Evolutionary conservation across 306 rosid genomes (phyloP), one percentile per base, ranked within the genome.

Genomic region (Notholithocarpus densiflorus): DNA sequence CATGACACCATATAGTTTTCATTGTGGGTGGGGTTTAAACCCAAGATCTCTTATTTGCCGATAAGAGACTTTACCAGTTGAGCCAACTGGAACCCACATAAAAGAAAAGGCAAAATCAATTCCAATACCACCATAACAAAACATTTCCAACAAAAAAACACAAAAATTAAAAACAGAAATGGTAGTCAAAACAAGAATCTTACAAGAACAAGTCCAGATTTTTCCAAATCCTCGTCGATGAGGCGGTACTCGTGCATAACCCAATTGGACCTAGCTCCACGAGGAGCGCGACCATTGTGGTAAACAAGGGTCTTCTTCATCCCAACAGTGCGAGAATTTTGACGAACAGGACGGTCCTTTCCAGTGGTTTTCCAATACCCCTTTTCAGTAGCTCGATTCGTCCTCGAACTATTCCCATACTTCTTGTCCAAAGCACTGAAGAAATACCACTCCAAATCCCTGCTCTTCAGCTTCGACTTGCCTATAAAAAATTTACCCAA

Each of bases 341-440:
- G 80, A 9, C 19, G 61, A 48, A 95, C 68, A 0, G 81, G 32
- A 1, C 98, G 92, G 72, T 95, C 98, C 83, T 92, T 95, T 3
- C 98, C 98, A 0, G 98, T 95, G 6, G 98, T 95, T 76, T 95
- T 95, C 98, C 98, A 95, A 80, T 95, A 95, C 2, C 98, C 98
- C 68, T 71, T 85, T 57, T 84, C 93, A 1, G 98, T 95, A 18
- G 98, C 97, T 53, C 98, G 91, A 77, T 95, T 95, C 11, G 97
- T 95, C 86, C 95, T 91, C 23, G 89, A 85, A 4, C 95, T 83
- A 64, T 90, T 91, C 0, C 94, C 98, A 40, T 95, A 95, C 90
- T 91, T 95, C 86, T 76, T 93, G 53, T 95, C 98, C 68, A 95
- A 79, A 19, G 26, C 84, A 74, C 93, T 92, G 82, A 90, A 95